Percentiles rank a stretch among this genome's conserved stretches.
phyloP scores from a whole-genome alignment of 2,329 filamentous ascomycete genomes.

The Ophiostoma ulmi region DNA sequence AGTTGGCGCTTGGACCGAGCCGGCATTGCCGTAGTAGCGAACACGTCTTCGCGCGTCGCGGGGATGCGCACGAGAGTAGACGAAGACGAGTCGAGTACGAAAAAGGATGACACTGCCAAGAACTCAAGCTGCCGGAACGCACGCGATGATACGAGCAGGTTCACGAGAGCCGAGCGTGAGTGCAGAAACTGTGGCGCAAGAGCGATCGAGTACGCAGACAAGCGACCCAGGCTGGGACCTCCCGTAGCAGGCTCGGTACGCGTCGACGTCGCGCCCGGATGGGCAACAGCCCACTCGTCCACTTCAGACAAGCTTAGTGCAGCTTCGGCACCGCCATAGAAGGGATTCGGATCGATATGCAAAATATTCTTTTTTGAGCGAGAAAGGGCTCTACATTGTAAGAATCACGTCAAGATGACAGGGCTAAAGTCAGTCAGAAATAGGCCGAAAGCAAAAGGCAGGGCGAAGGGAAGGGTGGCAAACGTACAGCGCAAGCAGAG shows the following conservation, averaged over 20 bases:
- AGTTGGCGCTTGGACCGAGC: constrained; percentile 75
- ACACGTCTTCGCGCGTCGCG: constrained; percentile 86
- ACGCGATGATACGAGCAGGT: constrained; percentile 79
- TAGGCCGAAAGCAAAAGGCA: constrained; percentile 31
- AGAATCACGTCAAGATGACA: constrained; percentile 30
- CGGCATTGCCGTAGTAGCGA: constrained; percentile 69
- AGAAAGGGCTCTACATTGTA: constrained; percentile 73
- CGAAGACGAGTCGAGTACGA: constrained; percentile 53
- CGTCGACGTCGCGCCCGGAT: constrained; percentile 31
- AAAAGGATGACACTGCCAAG: constrained; percentile 87
- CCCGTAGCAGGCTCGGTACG: constrained; percentile 28
- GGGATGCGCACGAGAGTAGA: constrained; percentile 59
- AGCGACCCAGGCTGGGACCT: constrained; percentile 47
- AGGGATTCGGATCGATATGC: constrained; percentile 80
- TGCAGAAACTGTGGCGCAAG: constrained; percentile 85
- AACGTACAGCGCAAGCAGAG: constrained; percentile 54
- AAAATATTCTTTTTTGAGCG: constrained; percentile 87
- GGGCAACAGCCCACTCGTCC: constrained; percentile 61
- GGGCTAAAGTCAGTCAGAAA: constrained; percentile 67
- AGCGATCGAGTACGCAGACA: constrained; percentile 75
- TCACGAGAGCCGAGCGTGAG: constrained; percentile 70
- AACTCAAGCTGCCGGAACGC: constrained; percentile 90
- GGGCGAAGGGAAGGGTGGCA: constrained; percentile 33
- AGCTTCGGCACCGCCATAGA: constrained; percentile 82
- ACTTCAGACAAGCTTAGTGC: constrained; percentile 79